Evolutionary conservation across 495 filamentous ascomycete species (phyloP), one percentile per base, ranked within the genome.

Genomic region (Lasiosphaeria ovina): DNA sequence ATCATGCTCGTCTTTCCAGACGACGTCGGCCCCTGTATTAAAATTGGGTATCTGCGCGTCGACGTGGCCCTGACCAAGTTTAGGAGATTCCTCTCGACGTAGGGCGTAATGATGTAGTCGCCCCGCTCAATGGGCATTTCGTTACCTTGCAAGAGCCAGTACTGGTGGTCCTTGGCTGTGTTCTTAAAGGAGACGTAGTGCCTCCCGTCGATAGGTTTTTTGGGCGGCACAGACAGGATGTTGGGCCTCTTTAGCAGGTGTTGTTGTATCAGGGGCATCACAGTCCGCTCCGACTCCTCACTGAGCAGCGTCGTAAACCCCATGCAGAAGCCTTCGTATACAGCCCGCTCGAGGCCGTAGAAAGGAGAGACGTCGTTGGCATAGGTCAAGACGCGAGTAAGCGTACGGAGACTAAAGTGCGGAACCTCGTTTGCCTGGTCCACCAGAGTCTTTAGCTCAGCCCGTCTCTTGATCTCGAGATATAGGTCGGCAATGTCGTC

Each of bases 1-100:
- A 99, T 93, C 95, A 99, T 97, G 70, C 93, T 97, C 0, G 95
- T 99, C 74, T 99, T 99, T 57, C 95, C 95, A 36, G 92, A 87
- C 42, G 94, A 98, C 0, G 95, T 99, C 31, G 95, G 95, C 5
- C 95, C 95, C 69, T 99, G 95, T 16, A 99, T 85, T n/a, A 99
- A 77, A 48, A 99, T 89, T 11, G 95, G 95, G 72, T 95, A 98
- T 57, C 89, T 85, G 36, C 92, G 83, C 7, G 93, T 97, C 0
- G 93, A 96, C 48, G 89, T 91, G 24, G 95, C 95, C 66, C 95
- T 80, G 32, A 97, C 91, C 14, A 99, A 76, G 66, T 98, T 99
- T 63, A 96, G 84, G 57, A 99, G 79, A 64, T 99, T 99, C 55
- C 89, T 87, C 73, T 93, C 89, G 34, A 99, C 88, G 63, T 95